Conservation (phyloP, 2,329 filamentous ascomycete species). For the Pestalotiopsis sp. region DNA sequence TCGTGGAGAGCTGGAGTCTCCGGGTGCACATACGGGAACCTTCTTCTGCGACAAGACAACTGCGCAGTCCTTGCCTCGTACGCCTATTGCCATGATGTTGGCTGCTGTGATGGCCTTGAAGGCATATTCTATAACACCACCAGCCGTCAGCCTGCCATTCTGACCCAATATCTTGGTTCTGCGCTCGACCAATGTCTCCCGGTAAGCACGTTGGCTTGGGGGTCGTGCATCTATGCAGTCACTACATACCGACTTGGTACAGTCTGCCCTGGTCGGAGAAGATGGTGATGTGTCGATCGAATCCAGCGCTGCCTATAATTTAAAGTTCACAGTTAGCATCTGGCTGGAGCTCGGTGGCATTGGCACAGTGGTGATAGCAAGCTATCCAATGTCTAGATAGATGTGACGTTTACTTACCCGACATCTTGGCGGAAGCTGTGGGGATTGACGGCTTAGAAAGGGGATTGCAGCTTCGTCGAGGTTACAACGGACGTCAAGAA, state of each 20-base stretch:
- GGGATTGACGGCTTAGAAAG: not conserved
- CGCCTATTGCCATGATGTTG: slow-evolving; percentile 97
- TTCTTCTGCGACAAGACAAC: slow-evolving; percentile 99
- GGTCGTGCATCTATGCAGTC: not conserved
- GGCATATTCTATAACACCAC: slow-evolving; percentile 79
- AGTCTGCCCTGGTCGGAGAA: slow-evolving; percentile 98
- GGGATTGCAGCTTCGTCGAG: not conserved
- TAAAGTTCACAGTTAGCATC: slow-evolving; percentile 28
- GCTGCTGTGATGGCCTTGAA: slow-evolving; percentile 99
- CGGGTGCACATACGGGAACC: slow-evolving; percentile 75
- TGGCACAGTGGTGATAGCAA: slow-evolving; percentile 18
- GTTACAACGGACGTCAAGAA: not conserved
- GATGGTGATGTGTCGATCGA: slow-evolving; percentile 99
- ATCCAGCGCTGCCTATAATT: slow-evolving; percentile 75
- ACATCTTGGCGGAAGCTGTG: slow-evolving; percentile 45
- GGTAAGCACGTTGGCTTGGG: not conserved
- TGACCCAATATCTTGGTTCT: not conserved
- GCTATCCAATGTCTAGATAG: slow-evolving; percentile 26
- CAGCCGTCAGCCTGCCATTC: not conserved
- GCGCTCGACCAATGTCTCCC: not conserved
- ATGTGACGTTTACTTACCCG: slow-evolving; percentile 42
- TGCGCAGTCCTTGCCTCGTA: slow-evolving; percentile 95
- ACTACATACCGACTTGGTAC: slow-evolving; percentile 94
- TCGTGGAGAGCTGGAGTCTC: slow-evolving; percentile 24
- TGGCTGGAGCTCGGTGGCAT: not conserved